These are phyloP conservation scores for Lumnitzera littorea DNA, from an alignment of 345 rosid species.

Conservation along the genomic window DNA sequence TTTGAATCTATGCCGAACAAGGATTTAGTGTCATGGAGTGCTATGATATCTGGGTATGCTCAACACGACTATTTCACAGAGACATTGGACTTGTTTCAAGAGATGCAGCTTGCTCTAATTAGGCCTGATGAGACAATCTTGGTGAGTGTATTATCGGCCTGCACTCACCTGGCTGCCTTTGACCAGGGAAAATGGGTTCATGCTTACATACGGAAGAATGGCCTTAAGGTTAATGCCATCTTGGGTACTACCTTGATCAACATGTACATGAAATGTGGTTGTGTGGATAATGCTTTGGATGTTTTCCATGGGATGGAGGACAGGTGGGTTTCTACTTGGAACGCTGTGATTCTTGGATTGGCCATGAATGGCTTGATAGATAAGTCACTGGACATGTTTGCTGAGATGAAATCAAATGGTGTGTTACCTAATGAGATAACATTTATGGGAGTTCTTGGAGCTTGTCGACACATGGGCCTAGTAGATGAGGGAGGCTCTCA, in stretches of 20 bases:
- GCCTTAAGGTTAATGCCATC: conserved; percentile 26
- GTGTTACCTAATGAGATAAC: conserved; percentile 33
- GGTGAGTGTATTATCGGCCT: conserved; percentile 37
- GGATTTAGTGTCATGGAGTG: conserved; percentile 24
- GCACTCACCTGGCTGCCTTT: conserved; percentile 36
- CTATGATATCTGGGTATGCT: conserved; percentile 21
- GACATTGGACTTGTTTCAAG: conserved; percentile 26
- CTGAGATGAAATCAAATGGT: conserved; percentile 32
- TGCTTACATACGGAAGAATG: conserved; percentile 29
- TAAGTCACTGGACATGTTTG: conserved; percentile 28
- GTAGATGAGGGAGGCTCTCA: conserved; percentile 32
- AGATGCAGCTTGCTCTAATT: conserved; percentile 29
- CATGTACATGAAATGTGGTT: conserved; percentile 47
- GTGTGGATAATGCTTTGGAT: conserved; percentile 31
- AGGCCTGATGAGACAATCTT: conserved; percentile 32
- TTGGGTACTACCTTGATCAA: conserved; percentile 41
- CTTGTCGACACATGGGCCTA: conserved; percentile 46
- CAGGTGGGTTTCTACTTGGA: conserved; percentile 42
- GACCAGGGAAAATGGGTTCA: conserved; percentile 44
- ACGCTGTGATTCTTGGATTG: conserved; percentile 35
- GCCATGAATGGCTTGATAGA: conserved; percentile 38
- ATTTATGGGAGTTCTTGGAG: conserved; percentile 37
- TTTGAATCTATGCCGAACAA: conserved; percentile 32
- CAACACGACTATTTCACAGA: conserved; percentile 27
- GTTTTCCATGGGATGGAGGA: conserved; percentile 30